Conservation (phyloP, 495 filamentous ascomycete genomes). For the Haplographium delicatum region DNA sequence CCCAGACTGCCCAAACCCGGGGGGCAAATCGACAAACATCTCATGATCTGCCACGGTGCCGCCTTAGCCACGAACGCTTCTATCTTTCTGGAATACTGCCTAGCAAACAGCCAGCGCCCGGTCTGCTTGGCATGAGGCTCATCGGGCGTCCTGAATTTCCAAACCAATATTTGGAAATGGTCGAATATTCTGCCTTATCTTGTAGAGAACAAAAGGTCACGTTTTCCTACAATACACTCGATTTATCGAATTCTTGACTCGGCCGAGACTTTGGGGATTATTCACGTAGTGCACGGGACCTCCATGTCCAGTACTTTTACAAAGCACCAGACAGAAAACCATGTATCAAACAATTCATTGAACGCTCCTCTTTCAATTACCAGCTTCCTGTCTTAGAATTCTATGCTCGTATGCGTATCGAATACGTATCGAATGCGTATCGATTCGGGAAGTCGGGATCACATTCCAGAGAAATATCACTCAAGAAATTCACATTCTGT, state of each 20-base stretch:
- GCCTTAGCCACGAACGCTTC: background rate
- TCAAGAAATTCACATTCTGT: background rate
- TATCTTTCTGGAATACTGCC: constrained; percentile 1
- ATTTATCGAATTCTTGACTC: background rate
- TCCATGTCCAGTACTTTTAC: no score
- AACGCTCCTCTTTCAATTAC: background rate
- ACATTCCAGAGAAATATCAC: background rate
- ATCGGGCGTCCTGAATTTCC: background rate
- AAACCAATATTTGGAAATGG: no score
- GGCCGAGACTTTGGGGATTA: no score
- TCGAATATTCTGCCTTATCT: background rate
- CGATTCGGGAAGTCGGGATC: no score
- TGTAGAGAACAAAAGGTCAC: background rate
- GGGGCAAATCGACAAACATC: background rate
- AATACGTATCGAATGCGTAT: no score
- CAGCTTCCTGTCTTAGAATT: background rate
- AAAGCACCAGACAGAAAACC: no score
- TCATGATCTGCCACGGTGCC: constrained; percentile 2
- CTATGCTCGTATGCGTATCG: no score
- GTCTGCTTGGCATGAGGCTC: background rate
- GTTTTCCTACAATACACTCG: background rate
- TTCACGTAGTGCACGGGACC: no score
- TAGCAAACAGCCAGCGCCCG: background rate
- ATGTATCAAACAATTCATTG: no score
- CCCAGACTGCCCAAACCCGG: background rate